Percentiles rank a stretch among this genome's conserved stretches.
These are phyloP conservation scores for Leishmania turanica DNA, from an alignment of 208 protist species.

Conservation along the genomic window DNA sequence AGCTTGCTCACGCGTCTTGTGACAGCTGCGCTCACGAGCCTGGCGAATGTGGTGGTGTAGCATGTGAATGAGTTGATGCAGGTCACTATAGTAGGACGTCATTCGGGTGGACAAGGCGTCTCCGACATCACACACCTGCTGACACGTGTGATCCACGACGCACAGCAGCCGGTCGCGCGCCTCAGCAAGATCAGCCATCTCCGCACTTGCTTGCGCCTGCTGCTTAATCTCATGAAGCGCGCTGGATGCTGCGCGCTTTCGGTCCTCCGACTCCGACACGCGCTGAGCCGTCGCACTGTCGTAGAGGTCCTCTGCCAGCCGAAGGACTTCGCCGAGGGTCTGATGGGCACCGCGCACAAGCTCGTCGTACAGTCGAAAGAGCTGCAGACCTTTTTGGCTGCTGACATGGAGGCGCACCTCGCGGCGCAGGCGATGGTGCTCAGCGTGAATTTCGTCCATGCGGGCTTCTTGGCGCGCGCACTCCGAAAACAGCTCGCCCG, in stretches of 20 bases:
- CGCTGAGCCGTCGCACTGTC: constrained; percentile 3
- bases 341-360: constrained; percentile 40
- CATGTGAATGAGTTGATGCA: constrained; percentile 60
- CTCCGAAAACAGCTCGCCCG: constrained; percentile 15
- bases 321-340: constrained; percentile 31
- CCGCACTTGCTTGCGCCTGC: neutral
- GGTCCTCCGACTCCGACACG: neutral
- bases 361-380: constrained; percentile 74
- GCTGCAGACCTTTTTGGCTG: constrained; percentile 59
- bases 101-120: constrained; percentile 47
- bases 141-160: constrained; percentile 40
- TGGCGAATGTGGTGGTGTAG: constrained; percentile 45
- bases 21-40: constrained; percentile 3
- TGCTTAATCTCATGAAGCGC: constrained; percentile 11
- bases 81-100: constrained; percentile 57
- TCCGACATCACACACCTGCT: constrained; percentile 48
- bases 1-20: neutral
- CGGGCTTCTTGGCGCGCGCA: constrained; percentile 20
- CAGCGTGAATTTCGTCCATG: constrained; percentile 32
- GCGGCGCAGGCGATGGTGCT: constrained; percentile 63
- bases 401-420: constrained; percentile 79
- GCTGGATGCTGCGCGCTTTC: neutral
- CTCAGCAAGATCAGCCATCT: neutral
- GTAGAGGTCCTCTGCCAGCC: constrained; percentile 30
- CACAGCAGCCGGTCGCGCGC: constrained; percentile 26